Evolutionary conservation across 1,284 basidiomycete species (phyloP).

Genomic region (Boletellus dicymbophilus): DNA sequence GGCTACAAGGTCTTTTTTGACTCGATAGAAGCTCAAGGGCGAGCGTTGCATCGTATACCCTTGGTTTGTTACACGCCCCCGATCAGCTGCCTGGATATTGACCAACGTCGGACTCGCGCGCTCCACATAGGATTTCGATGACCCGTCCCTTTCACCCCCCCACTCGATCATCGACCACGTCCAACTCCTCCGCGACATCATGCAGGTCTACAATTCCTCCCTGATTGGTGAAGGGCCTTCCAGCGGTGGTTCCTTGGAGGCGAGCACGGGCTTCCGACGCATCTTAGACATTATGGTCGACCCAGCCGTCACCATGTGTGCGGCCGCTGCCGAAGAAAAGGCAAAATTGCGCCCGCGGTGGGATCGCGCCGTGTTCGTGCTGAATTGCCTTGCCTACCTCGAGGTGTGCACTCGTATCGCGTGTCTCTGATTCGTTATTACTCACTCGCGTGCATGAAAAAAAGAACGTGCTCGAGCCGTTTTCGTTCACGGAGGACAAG

Average conservation of each 20-base stretch:
- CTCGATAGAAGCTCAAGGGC: constrained; percentile 80
- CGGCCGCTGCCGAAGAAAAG: constrained; percentile 69
- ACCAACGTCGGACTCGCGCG: background rate
- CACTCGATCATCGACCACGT: constrained; percentile 78
- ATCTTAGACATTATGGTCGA: constrained; percentile 84
- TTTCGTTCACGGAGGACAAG: constrained; percentile 71
- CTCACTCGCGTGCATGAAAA: background rate
- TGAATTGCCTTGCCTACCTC: constrained; percentile 85
- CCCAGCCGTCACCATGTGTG: constrained; percentile 79
- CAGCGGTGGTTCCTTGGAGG: constrained; percentile 8
- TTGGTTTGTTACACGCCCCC: too few relatives aligned
- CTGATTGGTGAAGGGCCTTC: constrained; percentile 57
- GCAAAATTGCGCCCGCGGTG: constrained; percentile 54
- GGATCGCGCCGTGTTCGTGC: constrained; percentile 81
- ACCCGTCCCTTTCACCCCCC: constrained; percentile 77
- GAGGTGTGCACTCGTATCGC: constrained; percentile 44
- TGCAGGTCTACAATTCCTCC: constrained; percentile 85
- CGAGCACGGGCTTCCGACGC: constrained; percentile 44
- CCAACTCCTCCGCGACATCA: constrained; percentile 85
- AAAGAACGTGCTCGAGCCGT: constrained; percentile 73
- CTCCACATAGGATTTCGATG: constrained; percentile 63
- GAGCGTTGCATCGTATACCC: constrained; percentile 68
- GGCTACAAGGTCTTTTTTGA: constrained; percentile 87
- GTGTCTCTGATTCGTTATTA: background rate
- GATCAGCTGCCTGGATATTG: too few relatives aligned